Conservation (phyloP, 2,329 filamentous ascomycete species). For the Botrytis medusae region DNA sequence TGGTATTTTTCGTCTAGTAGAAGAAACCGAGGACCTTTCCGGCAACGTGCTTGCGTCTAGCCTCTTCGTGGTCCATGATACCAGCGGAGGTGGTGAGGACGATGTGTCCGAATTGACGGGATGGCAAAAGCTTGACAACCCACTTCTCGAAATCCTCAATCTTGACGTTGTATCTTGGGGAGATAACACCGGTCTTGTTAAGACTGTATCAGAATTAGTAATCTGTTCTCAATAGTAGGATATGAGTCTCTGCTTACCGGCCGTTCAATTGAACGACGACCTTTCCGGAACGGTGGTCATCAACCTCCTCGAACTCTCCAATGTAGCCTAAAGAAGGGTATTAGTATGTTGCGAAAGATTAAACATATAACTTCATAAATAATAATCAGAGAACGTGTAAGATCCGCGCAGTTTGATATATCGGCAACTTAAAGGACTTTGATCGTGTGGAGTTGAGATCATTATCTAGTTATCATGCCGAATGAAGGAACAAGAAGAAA, state of each 20-base stretch:
- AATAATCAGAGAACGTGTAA: conserved; percentile 90
- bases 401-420: conserved; percentile 87
- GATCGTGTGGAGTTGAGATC: conserved; percentile 80
- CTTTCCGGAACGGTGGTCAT: conserved; percentile 99
- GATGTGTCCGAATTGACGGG: conserved; percentile 99
- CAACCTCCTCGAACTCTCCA: conserved; percentile 98
- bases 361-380: conserved; percentile 84
- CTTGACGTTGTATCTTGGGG: conserved; percentile 98
- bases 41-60: conserved; percentile 95
- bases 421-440: conserved; percentile 99
- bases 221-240: background rate
- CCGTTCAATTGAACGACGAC: conserved; percentile 99
- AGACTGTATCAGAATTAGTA: conserved; percentile 48
- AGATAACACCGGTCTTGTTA: conserved; percentile 99
- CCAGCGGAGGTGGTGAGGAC: conserved; percentile 98
- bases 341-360: conserved; percentile 89
- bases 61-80: conserved; percentile 99
- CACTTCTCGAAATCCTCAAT: conserved; percentile 98
- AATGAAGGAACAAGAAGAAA: conserved; percentile 45
- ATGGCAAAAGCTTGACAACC: conserved; percentile 97
- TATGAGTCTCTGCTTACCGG: conserved; percentile 51
- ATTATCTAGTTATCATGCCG: conserved; percentile 99
- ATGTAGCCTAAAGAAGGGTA: conserved; percentile 74
- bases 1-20: conserved; percentile 63
- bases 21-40: conserved; percentile 99